Conservation (phyloP, 2,329 filamentous ascomycete species). For the Aspergillus uvarum region DNA sequence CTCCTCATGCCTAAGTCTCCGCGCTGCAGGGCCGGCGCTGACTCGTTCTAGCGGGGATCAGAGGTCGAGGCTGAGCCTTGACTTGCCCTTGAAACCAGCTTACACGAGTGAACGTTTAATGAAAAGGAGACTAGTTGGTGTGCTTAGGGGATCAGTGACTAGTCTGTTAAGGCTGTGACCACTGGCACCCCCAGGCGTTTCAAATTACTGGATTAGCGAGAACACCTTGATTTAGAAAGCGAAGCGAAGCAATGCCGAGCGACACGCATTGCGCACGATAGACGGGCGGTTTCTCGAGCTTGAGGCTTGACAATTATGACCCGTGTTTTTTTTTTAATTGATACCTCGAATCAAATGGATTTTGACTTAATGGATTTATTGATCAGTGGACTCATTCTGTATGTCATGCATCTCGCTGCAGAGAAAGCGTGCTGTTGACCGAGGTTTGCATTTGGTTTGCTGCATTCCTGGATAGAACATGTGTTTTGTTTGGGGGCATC, state of each 20-base stretch:
- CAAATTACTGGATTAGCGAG: slow-evolving; percentile 6
- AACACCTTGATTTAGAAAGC: slow-evolving; percentile 7
- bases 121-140: background rate
- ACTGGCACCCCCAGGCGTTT: slow-evolving; percentile 7
- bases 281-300: slow-evolving; percentile 3
- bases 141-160: background rate
- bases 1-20: slow-evolving; percentile 4
- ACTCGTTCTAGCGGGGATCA: background rate
- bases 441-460: background rate
- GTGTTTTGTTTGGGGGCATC: background rate
- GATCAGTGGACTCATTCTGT: too few relatives aligned
- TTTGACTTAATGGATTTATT: too few relatives aligned
- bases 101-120: slow-evolving; percentile 3
- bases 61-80: background rate
- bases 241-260: background rate
- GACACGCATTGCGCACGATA: background rate
- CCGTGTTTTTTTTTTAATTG: background rate
- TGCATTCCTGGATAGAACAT: background rate
- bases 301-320: slow-evolving; percentile 3
- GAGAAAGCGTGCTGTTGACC: background rate
- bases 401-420: background rate
- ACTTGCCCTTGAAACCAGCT: background rate
- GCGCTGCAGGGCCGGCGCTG: slow-evolving; percentile 1
- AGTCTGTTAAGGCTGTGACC: background rate
- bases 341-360: slow-evolving; percentile 1